phyloP scores from a whole-genome alignment of 176 grass and related monocot genomes.

The Zizania latifolia region DNA sequence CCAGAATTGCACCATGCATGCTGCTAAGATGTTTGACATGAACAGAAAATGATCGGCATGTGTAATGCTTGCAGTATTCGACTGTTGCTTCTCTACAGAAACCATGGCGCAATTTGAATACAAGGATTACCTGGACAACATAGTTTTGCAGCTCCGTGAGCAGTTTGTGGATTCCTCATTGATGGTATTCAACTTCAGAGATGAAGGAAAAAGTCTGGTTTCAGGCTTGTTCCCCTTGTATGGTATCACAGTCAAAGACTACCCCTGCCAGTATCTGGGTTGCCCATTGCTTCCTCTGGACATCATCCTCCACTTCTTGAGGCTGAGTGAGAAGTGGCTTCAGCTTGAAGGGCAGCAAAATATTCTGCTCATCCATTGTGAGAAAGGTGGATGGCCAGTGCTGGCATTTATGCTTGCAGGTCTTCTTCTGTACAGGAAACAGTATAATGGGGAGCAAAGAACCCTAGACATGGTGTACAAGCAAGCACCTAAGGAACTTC shows the following conservation, averaged over 20 bases:
- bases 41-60: neutral
- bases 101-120: slow-evolving; percentile 69
- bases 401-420: slow-evolving; percentile 95
- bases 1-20: neutral
- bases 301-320: slow-evolving; percentile 73
- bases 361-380: slow-evolving; percentile 86
- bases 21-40: neutral
- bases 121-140: slow-evolving; percentile 60
- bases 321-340: slow-evolving; percentile 78
- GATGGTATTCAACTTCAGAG: slow-evolving; percentile 82
- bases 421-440: slow-evolving; percentile 77
- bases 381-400: slow-evolving; percentile 82
- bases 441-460: slow-evolving; percentile 84
- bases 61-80: slow-evolving; percentile 63
- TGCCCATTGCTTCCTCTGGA: slow-evolving; percentile 85
- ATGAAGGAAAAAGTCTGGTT: slow-evolving; percentile 49
- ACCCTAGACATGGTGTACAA: slow-evolving; percentile 96
- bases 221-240: slow-evolving; percentile 56
- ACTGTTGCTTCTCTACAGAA: slow-evolving; percentile 87
- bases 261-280: slow-evolving; percentile 60
- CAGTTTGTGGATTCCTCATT: slow-evolving; percentile 66
- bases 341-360: slow-evolving; percentile 63
- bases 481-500: slow-evolving; percentile 80
- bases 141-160: slow-evolving; percentile 62
- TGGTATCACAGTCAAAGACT: slow-evolving; percentile 65